A percentile compares a stretch with the other conserved stretches of the same genome.
These are phyloP conservation scores for Penicillium dipodomyicola DNA, from an alignment of 495 filamentous ascomycete species.

Conservation along the genomic window DNA sequence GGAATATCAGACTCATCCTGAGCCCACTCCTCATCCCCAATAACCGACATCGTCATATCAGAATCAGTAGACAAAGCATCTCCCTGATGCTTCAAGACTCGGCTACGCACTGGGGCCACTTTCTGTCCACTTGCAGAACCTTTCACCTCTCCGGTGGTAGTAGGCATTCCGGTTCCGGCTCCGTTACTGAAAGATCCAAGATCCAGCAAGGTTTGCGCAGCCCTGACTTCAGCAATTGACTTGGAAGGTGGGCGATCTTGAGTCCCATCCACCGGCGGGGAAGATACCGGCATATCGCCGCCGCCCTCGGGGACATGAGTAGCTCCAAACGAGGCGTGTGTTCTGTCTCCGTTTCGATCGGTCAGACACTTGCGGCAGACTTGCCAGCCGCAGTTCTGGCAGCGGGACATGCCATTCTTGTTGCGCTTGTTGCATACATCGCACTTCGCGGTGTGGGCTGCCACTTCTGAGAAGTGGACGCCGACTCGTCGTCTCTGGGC, in stretches of 20 bases:
- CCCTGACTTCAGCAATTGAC: background rate
- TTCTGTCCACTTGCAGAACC: background rate
- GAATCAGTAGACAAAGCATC: background rate
- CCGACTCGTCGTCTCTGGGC: background rate
- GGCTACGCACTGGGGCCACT: background rate
- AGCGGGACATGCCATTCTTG: slow-evolving; percentile 42
- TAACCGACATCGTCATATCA: slow-evolving; percentile 3
- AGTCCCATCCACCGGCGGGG: background rate
- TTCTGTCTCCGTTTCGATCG: slow-evolving; percentile 20
- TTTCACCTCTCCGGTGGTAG: no score
- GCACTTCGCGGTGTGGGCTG: slow-evolving; percentile 51
- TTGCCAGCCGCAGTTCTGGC: slow-evolving; percentile 45
- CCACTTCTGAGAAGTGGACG: slow-evolving; percentile 33
- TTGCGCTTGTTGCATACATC: slow-evolving; percentile 49
- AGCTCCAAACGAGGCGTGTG: slow-evolving; percentile 20
- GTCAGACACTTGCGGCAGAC: slow-evolving; percentile 41
- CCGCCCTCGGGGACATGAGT: slow-evolving; percentile 13
- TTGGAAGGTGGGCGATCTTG: background rate
- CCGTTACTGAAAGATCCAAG: background rate
- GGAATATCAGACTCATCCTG: background rate
- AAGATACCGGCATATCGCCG: background rate
- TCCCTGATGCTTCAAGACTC: background rate
- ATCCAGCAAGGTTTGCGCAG: background rate
- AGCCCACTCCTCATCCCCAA: background rate
- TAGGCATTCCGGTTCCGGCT: background rate